Conservation (phyloP, 164 flowering plant species). For the Euptelea pleiosperma region DNA sequence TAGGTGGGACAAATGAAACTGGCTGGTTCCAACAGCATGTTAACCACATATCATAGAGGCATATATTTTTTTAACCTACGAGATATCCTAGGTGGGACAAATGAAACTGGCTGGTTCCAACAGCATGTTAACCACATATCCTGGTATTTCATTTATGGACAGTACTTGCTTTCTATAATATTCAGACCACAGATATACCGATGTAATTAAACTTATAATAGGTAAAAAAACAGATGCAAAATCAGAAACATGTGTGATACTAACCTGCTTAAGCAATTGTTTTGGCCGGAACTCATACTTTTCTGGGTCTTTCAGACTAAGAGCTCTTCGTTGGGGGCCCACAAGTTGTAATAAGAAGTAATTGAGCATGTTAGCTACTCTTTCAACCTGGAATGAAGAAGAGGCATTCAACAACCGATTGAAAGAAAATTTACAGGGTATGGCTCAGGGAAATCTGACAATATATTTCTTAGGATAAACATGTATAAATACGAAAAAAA, state of each 20-base stretch:
- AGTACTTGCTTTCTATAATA: too few species aligned
- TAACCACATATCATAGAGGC: too few species aligned
- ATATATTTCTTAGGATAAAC: not conserved
- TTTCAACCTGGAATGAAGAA: conserved; percentile 68
- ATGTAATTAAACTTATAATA: not conserved
- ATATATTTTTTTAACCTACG: too few species aligned
- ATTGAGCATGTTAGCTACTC: conserved; percentile 98
- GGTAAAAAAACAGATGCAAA: not conserved
- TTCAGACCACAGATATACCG: not conserved
- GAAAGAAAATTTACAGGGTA: not conserved
- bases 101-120: too few species aligned
- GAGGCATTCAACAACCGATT: too few species aligned
- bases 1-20: too few species aligned
- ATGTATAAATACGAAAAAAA: not conserved
- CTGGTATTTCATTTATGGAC: too few species aligned
- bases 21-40: too few species aligned
- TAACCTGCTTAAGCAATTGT: conserved; percentile 83
- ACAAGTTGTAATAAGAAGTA: conserved; percentile 93
- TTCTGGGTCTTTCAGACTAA: conserved; percentile 84
- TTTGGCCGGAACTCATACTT: conserved; percentile 96
- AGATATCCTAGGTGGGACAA: too few species aligned
- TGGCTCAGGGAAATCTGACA: not conserved
- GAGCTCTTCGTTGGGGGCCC: conserved; percentile 93
- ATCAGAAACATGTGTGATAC: conserved; percentile 2
- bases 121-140: too few species aligned